phyloP scores from a whole-genome alignment of 352 stramenopile species.

The Chloridella minuta region DNA sequence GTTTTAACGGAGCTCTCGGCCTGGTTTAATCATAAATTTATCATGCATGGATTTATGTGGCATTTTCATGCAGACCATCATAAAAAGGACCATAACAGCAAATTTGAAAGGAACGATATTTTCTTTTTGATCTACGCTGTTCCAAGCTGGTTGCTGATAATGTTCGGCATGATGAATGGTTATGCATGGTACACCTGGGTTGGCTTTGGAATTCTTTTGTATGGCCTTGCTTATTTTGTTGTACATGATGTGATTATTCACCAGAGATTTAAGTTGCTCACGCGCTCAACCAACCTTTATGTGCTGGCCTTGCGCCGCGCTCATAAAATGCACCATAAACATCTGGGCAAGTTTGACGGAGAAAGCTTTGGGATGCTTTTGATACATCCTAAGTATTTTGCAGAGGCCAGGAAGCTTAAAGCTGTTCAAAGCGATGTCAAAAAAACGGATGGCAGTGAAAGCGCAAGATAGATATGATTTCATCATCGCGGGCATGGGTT shows the following conservation, averaged over 20 bases:
- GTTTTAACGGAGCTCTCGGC: neutral
- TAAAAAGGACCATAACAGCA: conserved; percentile 1
- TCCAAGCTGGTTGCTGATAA: neutral
- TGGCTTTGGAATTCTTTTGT: neutral
- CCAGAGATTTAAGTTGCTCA: neutral
- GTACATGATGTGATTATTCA: neutral
- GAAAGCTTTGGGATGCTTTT: neutral
- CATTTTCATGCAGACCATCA: neutral
- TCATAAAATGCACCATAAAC: neutral
- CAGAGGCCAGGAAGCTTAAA: neutral
- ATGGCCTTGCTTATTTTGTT: neutral
- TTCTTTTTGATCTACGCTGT: neutral
- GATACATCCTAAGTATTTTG: neutral
- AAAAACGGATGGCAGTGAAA: neutral
- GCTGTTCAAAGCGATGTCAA: neutral
- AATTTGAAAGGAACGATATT: neutral
- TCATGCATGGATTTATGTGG: neutral
- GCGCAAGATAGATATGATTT: conserved; percentile 8
- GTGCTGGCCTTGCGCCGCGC: neutral
- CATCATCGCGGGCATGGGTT: neutral
- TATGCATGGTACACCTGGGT: neutral
- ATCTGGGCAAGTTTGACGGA: neutral
- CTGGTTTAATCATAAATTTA: neutral
- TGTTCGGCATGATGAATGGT: neutral
- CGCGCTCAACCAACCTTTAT: neutral